Conservation (phyloP, 2,329 filamentous ascomycete genomes). For the Fusarium devonianum region DNA sequence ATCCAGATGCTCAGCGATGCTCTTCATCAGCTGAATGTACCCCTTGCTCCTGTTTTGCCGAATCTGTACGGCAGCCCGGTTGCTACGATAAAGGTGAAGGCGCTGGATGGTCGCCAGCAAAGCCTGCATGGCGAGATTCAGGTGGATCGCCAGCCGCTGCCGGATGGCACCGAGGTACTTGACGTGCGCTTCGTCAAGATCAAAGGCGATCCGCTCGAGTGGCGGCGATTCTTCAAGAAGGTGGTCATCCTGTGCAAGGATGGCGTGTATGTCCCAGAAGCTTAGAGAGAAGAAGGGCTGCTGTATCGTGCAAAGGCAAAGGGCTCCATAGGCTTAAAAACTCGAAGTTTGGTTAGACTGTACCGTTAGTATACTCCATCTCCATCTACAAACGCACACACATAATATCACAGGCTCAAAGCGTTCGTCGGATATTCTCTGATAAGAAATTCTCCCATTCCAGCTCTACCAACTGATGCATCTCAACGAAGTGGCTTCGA, state of each 20-base stretch:
- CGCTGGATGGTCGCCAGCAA: slow-evolving; percentile 75
- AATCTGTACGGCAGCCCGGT: slow-evolving; percentile 62
- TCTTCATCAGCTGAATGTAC: slow-evolving; percentile 84
- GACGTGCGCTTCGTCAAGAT: slow-evolving; percentile 93
- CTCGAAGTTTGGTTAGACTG: not conserved
- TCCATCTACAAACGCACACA: too few species aligned
- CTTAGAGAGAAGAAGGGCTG: slow-evolving; percentile 43
- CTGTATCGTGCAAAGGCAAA: slow-evolving; percentile 22
- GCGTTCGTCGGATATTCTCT: not conserved
- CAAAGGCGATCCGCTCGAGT: slow-evolving; percentile 95
- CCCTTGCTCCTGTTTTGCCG: slow-evolving; percentile 62
- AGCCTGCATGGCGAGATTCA: slow-evolving; percentile 77
- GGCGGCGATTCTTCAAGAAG: slow-evolving; percentile 96
- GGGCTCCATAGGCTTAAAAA: not conserved
- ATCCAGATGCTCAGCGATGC: slow-evolving; percentile 82
- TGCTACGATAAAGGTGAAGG: slow-evolving; percentile 75
- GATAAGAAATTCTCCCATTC: too few species aligned
- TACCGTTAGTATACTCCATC: slow-evolving; percentile 17
- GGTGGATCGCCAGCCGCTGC: slow-evolving; percentile 70
- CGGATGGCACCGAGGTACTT: slow-evolving; percentile 66
- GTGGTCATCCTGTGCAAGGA: slow-evolving; percentile 89
- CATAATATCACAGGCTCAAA: slow-evolving; percentile 4
- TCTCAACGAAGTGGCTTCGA: too few species aligned
- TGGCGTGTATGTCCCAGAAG: slow-evolving; percentile 68
- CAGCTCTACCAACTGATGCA: too few species aligned